Percentiles rank a stretch among this genome's conserved stretches.
These are phyloP conservation scores for Phytophthora kernoviae DNA, from an alignment of 352 stramenopile species.

Conservation along the genomic window DNA sequence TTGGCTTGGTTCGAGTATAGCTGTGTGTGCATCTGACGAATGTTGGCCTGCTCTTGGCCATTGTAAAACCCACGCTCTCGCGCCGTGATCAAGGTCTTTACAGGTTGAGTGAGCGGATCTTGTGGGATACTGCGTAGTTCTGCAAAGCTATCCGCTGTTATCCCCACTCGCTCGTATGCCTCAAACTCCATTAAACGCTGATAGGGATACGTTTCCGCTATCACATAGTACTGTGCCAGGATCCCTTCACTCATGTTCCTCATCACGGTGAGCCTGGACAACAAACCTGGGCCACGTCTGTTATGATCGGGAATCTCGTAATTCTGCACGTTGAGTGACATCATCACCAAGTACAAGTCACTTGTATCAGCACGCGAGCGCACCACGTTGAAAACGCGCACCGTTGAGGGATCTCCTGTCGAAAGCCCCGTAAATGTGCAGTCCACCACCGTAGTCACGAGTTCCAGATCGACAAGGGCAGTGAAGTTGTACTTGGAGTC, in stretches of 20 bases:
- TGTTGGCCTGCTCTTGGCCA: constrained; percentile 22
- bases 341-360: constrained; percentile 11
- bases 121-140: constrained; percentile 6
- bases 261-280: constrained; percentile 22
- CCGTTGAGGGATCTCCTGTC: not conserved
- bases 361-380: constrained; percentile 1
- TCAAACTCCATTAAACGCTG: constrained; percentile 20
- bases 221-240: constrained; percentile 10
- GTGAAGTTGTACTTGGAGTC: constrained; percentile 33
- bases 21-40: constrained; percentile 7
- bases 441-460: constrained; percentile 37
- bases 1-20: not conserved
- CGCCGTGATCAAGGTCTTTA: constrained; percentile 15
- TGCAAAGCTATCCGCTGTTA: constrained; percentile 10
- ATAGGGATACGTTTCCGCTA: constrained; percentile 28
- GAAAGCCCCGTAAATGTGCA: constrained; percentile 25
- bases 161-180: constrained; percentile 10
- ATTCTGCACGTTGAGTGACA: constrained; percentile 23
- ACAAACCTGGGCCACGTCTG: constrained; percentile 1
- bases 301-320: constrained; percentile 13
- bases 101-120: not conserved
- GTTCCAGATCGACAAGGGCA: constrained; percentile 25
- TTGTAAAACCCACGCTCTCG: constrained; percentile 25
- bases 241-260: constrained; percentile 8
- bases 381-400: constrained; percentile 23